Evolutionary conservation across 345 rosid genomes (phyloP).

Genomic region (Barbarea vulgaris): DNA sequence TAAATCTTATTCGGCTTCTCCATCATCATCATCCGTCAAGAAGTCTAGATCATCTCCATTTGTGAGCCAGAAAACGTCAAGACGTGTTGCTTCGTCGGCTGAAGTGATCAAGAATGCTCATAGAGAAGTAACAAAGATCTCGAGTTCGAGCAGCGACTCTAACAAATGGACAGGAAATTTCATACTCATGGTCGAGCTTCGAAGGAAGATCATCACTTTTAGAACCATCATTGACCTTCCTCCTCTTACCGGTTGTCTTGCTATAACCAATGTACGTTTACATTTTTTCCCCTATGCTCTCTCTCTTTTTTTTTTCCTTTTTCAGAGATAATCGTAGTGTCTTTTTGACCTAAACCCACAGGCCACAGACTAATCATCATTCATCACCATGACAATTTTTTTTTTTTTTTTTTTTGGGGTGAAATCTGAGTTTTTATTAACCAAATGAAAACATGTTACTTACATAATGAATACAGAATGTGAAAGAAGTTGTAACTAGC

Average conservation of each 20-base stretch:
- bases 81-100: slow-evolving; percentile 23
- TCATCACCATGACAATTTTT: neutral
- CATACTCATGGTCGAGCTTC: slow-evolving; percentile 62
- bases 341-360: neutral
- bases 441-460: neutral
- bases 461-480: slow-evolving; percentile 1
- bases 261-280: slow-evolving; percentile 50
- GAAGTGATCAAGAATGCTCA: slow-evolving; percentile 20
- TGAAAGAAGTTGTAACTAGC: slow-evolving; percentile 21
- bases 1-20: slow-evolving; percentile 25
- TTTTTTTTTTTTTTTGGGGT: neutral
- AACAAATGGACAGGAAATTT: slow-evolving; percentile 42
- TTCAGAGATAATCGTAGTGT: neutral
- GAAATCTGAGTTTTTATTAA: slow-evolving; percentile 6
- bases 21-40: slow-evolving; percentile 33
- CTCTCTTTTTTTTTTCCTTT: neutral
- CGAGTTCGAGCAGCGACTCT: slow-evolving; percentile 34
- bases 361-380: neutral
- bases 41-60: slow-evolving; percentile 18
- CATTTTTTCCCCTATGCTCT: neutral
- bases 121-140: slow-evolving; percentile 36
- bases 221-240: slow-evolving; percentile 69
- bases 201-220: slow-evolving; percentile 60
- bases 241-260: slow-evolving; percentile 44
- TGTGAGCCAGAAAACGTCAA: slow-evolving; percentile 17